Evolutionary conservation across 106 monocot species (phyloP), one percentile per base, ranked within the genome.

Genomic region (Platanthera zijinensis): DNA sequence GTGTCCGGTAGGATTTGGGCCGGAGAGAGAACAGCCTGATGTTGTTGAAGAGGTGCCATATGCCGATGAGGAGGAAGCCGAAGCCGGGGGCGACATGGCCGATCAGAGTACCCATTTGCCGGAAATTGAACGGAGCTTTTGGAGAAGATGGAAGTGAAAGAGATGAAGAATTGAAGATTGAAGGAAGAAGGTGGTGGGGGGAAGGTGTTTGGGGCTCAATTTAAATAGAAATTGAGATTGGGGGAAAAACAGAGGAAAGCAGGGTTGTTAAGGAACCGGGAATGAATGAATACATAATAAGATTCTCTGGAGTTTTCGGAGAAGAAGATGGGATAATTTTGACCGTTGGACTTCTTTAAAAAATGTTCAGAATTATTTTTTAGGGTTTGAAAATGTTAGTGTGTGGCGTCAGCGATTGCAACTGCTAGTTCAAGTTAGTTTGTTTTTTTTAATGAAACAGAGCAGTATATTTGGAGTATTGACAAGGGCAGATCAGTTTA

Each of bases 41-140:
- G 85, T 90, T 80, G 87, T 85, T 87, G 81, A 83, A 74, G 51
- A 90, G 74, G 59, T 90, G 90, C 90, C 90, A 90, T 3, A 90
- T 25, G 9, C 87, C 90, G 18, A 90, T 77, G 7, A 80, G 50
- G 1, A 90, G 56, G 87, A 90, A 90, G 46, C 87, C 90, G 46
- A 79, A 61, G 4, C 90, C 90, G 2, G 90, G 90, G 0, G 79
- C 87, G 2, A 90, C 87, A 53, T 90, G 90, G 3, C 90, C 90
- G 9, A 85, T 56, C 46, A 84, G 39, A 21, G 79, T 84, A 0
- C 89, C 89, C 89, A 89, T 89, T 12, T 46, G 11, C 17, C 47
- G 70, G 66, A 28, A 9, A 67, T 67, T 67, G 30, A 39, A 28
- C 11, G 6, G 8, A 14, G 30, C 12, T 22, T 8, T 22, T 8